Evolutionary conservation across 2,329 filamentous ascomycete genomes (phyloP), one percentile per base, ranked within the genome.

Genomic region (Myriosclerotinia duriaeana): DNA sequence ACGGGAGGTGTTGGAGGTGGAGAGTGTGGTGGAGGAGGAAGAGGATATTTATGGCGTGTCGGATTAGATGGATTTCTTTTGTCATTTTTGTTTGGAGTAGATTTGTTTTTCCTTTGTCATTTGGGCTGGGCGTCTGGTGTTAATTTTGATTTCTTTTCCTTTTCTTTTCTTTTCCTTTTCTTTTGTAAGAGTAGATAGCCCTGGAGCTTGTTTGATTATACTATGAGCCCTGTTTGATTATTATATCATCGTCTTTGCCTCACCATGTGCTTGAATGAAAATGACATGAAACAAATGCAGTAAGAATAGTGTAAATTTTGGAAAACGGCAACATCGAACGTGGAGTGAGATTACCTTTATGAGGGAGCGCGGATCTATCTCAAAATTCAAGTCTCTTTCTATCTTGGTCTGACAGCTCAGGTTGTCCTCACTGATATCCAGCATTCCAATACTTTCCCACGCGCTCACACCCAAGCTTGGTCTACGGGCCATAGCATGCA

Each of bases 381-480:
- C 20, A 62, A 7, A 8, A 8, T 22, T 15, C 9, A 30, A 53
- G 6, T 42, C 46, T 17, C 26, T 22, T 26, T 30, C n/a, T 15
- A 11, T 17, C 14, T 30, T 20, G 53, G 8, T 40, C 40, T 12
- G 5, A 62, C 3, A 40, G 15, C 17, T 2, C 2, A 7, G 6
- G 20, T 40, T 22, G n/a, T 42, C 46, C 36, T 62, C 53, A n/a
- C 34, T 62, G 15, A 62, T 26, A 40, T 62, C 46, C 17, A 62
- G 34, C 6, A 40, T 22, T n/a, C 46, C 46, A 40, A 53, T 36
- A 2, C 34, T 9, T 26, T 62, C 14, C 59, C 59, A 62, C 9
- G 58, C 22, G 26, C 6, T 14, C 26, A 52, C 26, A 20, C 6
- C 2, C 50, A 34, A 22, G 42, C 20, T 17, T 22, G n/a, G 30